A percentile compares a stretch with the other conserved stretches of the same genome.
Conservation (phyloP, 2,329 filamentous ascomycete genomes). For the Raffaelea albimanens region DNA sequence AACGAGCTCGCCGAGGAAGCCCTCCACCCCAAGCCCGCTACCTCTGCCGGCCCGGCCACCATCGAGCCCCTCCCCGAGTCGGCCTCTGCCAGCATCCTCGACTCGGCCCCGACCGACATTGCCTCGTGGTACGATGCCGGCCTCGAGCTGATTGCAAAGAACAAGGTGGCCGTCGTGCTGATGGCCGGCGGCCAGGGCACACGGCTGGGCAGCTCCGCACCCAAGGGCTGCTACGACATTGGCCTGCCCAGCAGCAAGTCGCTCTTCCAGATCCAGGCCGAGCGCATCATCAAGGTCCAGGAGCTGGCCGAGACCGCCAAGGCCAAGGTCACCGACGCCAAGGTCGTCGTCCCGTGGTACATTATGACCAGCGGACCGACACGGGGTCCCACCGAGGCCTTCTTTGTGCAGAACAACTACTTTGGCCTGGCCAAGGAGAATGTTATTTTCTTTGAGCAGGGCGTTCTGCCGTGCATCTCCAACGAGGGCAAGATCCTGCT, state of each 20-base stretch:
- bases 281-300: slow-evolving; percentile 84
- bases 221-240: slow-evolving; percentile 97
- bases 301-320: slow-evolving; percentile 62
- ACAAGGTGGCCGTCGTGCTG: slow-evolving; percentile 76
- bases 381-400: slow-evolving; percentile 80
- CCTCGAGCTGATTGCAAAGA: slow-evolving; percentile 68
- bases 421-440: slow-evolving; percentile 84
- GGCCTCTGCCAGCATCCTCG: slow-evolving; percentile 82
- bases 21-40: slow-evolving; percentile 56
- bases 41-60: slow-evolving; percentile 29
- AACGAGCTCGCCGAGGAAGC: slow-evolving; percentile 78
- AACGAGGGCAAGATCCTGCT: slow-evolving; percentile 96
- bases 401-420: slow-evolving; percentile 82
- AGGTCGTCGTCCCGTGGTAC: slow-evolving; percentile 81
- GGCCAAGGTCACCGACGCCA: slow-evolving; percentile 28
- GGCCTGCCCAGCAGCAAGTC: slow-evolving; percentile 87
- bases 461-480: slow-evolving; percentile 90
- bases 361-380: slow-evolving; percentile 99
- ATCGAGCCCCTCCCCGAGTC: slow-evolving; percentile 84
- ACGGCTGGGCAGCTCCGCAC: slow-evolving; percentile 83
- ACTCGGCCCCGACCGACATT: slow-evolving; percentile 71
- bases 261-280: slow-evolving; percentile 94
- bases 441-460: slow-evolving; percentile 91
- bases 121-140: slow-evolving; percentile 76
- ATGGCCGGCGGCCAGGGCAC: slow-evolving; percentile 98